Conservation (phyloP, 768 basidiomycete species). For the Calocybe cyanea region DNA sequence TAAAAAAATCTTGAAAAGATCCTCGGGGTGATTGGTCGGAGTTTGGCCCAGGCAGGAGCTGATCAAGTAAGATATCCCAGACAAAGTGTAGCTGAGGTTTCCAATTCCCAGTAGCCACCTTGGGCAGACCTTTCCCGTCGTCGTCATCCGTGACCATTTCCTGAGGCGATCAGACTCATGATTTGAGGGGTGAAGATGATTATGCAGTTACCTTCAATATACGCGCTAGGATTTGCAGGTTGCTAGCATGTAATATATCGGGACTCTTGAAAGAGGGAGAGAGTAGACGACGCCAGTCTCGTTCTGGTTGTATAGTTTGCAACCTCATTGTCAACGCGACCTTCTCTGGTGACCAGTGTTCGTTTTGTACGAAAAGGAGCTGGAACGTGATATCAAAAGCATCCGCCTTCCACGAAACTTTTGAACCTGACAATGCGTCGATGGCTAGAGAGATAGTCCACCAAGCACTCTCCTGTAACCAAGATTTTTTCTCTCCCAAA, state of each 20-base stretch:
- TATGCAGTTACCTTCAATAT: slow-evolving; percentile 66
- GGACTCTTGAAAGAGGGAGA: slow-evolving; percentile 74
- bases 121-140: slow-evolving; percentile 41
- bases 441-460: slow-evolving; percentile 70
- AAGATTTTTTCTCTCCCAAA: slow-evolving; percentile 81
- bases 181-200: background rate
- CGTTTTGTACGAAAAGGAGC: slow-evolving; percentile 49
- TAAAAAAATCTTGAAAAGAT: slow-evolving; percentile 88
- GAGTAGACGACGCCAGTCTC: slow-evolving; percentile 64
- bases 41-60: slow-evolving; percentile 53
- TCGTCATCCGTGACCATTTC: slow-evolving; percentile 58
- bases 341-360: slow-evolving; percentile 84
- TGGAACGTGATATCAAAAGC: slow-evolving; percentile 51
- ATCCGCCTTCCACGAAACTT: slow-evolving; percentile 67
- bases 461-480: slow-evolving; percentile 90
- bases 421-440: slow-evolving; percentile 52
- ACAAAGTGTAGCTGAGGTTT: slow-evolving; percentile 90
- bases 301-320: slow-evolving; percentile 54
- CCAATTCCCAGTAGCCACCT: slow-evolving; percentile 61
- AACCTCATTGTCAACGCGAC: slow-evolving; percentile 74
- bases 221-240: slow-evolving; percentile 67
- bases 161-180: slow-evolving; percentile 27
- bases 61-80: slow-evolving; percentile 82
- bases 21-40: slow-evolving; percentile 40
- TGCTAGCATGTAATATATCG: slow-evolving; percentile 65